Base-by-base conservation (phyloP, 805 yeast species). In the Isabelozyma pseudorhagii region DNA sequence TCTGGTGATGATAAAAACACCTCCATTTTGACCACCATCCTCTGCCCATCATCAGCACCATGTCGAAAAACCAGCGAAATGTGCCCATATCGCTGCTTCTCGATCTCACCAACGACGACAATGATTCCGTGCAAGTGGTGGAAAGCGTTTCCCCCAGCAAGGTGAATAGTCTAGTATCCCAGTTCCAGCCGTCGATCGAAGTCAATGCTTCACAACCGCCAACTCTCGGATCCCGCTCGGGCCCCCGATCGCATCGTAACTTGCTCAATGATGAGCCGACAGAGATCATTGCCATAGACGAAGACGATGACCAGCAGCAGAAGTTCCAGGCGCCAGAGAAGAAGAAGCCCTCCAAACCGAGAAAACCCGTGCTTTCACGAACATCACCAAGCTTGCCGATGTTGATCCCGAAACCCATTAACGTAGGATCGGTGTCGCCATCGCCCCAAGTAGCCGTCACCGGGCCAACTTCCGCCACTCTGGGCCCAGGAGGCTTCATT, bases 61-160 rank as follows among this genome's bases (percentile, higher is more conserved):
- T 31, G 36, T 31, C 36, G n/a, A 31, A 31, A 31, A 31, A 31
- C n/a, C 36, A 61, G 43, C 58, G 64, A 18, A 68, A 68, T 57
- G 73, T 70, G 8, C 60, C 74, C 8, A 70, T 70, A 42, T 59
- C 66, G 44, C 66, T 71, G 31, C 57, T 70, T 36, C 59, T 70
- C 42, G 69, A 54, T 14, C 46, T 59, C 5, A 21, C 21, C 28
- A 41, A 41, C 44, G 44, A 41, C 28, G 28, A 41, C 9, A 21
- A 27, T 11, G 17, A 13, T 27, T 11, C 44, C 15, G 38, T 13
- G 13, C 42, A 27, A 11, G 17, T 8, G 8, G 29, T 40, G 28
- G 25, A 44, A 10, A 14, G 34, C 38, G 45, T 47, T 17, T 28
- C 46, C 42, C 50, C 18, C 17, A 44, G 8, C 38, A 38, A 36